phyloP scores from a whole-genome alignment of 345 rosid genomes.

The Kandelia obovata region DNA sequence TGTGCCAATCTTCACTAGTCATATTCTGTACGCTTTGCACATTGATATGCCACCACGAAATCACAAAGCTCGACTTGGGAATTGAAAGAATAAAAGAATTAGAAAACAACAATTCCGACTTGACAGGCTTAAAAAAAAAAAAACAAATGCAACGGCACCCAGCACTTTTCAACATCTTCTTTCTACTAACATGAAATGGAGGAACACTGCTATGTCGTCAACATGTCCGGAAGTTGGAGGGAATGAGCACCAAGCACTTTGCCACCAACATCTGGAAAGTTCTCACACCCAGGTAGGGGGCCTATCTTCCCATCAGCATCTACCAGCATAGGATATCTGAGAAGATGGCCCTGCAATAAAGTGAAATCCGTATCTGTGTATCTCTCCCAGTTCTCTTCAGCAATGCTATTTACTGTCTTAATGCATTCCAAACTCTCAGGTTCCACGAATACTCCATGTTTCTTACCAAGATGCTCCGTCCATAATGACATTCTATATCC shows the following conservation, averaged over 20 bases:
- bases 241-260: constrained; percentile 64
- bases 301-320: constrained; percentile 53
- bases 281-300: constrained; percentile 54
- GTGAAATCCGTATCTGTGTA: constrained; percentile 34
- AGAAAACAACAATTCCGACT: not conserved
- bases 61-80: not conserved
- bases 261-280: constrained; percentile 90
- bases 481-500: constrained; percentile 95
- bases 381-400: constrained; percentile 60
- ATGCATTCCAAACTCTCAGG: constrained; percentile 63
- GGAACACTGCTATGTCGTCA: constrained; percentile 53
- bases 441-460: constrained; percentile 37
- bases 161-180: not conserved
- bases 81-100: not conserved
- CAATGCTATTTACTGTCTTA: constrained; percentile 50
- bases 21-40: not conserved
- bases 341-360: constrained; percentile 72
- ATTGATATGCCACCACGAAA: not conserved
- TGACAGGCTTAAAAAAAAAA: not conserved
- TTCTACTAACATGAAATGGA: not conserved
- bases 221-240: constrained; percentile 48
- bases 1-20: not conserved
- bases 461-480: constrained; percentile 78
- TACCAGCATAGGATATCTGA: constrained; percentile 67
- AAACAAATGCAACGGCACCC: not conserved